phyloP scores from a whole-genome alignment of 192 early-diverging fungal species.

The Gigaspora rosea region DNA sequence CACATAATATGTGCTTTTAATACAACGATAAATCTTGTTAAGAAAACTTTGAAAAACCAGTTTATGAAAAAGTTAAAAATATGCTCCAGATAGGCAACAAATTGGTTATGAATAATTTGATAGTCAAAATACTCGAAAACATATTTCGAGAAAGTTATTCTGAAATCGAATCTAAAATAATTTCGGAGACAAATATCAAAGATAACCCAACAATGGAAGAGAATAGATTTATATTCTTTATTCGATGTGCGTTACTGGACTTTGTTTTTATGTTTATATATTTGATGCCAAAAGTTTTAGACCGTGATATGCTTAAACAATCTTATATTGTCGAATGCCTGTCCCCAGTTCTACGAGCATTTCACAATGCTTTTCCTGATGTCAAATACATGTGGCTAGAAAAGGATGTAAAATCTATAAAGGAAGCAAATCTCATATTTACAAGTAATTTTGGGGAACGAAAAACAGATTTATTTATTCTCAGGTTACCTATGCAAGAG shows the following conservation, averaged over 20 bases:
- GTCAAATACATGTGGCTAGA: slow-evolving; percentile 11
- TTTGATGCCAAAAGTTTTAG: slow-evolving; percentile 20
- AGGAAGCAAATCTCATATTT: not conserved
- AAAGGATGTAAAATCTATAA: slow-evolving; percentile 13
- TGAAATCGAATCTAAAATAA: no score
- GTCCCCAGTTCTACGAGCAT: slow-evolving; percentile 24
- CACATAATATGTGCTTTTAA: slow-evolving; percentile 5
- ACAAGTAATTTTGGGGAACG: not conserved
- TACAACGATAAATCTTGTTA: no score
- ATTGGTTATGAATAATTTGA: no score
- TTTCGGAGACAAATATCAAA: no score
- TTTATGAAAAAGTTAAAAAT: no score
- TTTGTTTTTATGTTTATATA: slow-evolving; percentile 25
- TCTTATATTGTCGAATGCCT: slow-evolving; percentile 22
- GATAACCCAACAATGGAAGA: no score
- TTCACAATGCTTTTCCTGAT: slow-evolving; percentile 17
- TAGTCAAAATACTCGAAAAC: no score
- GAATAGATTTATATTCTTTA: not conserved
- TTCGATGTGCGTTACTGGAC: slow-evolving; percentile 11
- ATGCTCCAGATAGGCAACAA: no score
- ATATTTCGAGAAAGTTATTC: no score
- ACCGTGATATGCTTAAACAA: slow-evolving; percentile 18
- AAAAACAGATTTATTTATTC: not conserved
- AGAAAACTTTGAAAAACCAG: no score
- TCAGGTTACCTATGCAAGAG: slow-evolving; percentile 12